These are phyloP conservation scores for Pestalotiopsis sp. DNA, from an alignment of 2,329 filamentous ascomycete genomes.

Conservation along the genomic window DNA sequence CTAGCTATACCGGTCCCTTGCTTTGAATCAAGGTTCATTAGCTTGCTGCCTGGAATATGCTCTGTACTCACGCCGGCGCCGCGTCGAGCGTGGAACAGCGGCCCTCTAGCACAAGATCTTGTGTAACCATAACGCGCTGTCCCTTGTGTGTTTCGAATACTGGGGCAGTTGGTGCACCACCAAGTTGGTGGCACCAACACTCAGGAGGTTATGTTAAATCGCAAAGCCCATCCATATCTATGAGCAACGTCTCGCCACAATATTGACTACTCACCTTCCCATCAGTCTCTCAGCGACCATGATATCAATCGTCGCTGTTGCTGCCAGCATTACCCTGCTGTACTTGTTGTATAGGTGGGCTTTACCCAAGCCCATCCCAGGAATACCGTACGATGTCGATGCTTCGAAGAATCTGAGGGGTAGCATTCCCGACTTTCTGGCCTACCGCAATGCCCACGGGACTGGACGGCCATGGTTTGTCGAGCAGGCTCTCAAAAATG, in stretches of 20 bases:
- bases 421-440: constrained; percentile 21
- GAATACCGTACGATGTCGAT: constrained; percentile 27
- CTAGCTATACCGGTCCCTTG: neutral
- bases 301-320: neutral
- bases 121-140: neutral
- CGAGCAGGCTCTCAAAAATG: constrained; percentile 14
- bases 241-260: neutral
- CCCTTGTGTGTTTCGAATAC: neutral
- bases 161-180: neutral
- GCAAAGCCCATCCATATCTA: neutral
- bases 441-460: constrained; percentile 14
- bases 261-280: neutral
- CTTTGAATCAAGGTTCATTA: neutral
- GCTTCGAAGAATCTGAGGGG: constrained; percentile 22
- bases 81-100: neutral
- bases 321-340: neutral
- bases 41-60: neutral
- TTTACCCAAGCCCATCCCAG: constrained; percentile 28
- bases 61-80: neutral
- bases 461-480: constrained; percentile 17
- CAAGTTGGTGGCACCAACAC: too few relatives aligned
- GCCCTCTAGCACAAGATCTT: neutral
- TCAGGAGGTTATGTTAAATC: neutral
- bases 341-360: constrained; percentile 19
- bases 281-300: neutral